Evolutionary conservation across 495 filamentous ascomycete genomes (phyloP).

Genomic region (Penicillium cinerascens): DNA sequence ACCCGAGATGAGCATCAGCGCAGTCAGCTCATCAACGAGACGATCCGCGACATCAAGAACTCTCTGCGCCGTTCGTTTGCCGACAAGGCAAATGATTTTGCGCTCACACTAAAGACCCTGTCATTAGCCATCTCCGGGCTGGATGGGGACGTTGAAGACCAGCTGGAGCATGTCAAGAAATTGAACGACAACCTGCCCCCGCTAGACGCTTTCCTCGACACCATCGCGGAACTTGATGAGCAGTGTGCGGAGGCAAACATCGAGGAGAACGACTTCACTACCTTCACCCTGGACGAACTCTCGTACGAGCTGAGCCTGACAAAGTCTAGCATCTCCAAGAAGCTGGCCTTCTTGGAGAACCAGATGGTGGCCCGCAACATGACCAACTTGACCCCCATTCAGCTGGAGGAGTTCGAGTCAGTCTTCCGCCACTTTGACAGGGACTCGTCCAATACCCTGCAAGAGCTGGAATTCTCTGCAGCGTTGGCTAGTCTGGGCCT

Average conservation of each 20-base stretch:
- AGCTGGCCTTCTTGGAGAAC: slow-evolving; percentile 94
- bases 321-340: slow-evolving; percentile 86
- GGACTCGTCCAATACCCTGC: slow-evolving; percentile 85
- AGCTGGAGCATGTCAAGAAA: slow-evolving; percentile 76
- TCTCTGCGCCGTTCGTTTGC: slow-evolving; percentile 86
- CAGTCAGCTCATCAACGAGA: slow-evolving; percentile 94
- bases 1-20: slow-evolving; percentile 78
- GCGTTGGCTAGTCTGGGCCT: slow-evolving; percentile 89
- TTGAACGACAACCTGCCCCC: slow-evolving; percentile 79
- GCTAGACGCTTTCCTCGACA: slow-evolving; percentile 79
- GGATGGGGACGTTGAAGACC: slow-evolving; percentile 93
- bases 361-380: slow-evolving; percentile 95
- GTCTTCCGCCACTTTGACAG: slow-evolving; percentile 97
- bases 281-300: slow-evolving; percentile 94
- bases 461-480: slow-evolving; percentile 92
- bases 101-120: slow-evolving; percentile 86
- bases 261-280: slow-evolving; percentile 98
- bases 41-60: slow-evolving; percentile 97
- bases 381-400: slow-evolving; percentile 97
- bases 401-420: slow-evolving; percentile 95
- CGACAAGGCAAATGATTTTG: slow-evolving; percentile 96
- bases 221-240: slow-evolving; percentile 74
- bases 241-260: slow-evolving; percentile 96
- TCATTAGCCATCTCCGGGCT: slow-evolving; percentile 89
- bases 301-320: slow-evolving; percentile 91